Base-by-base conservation (phyloP, 2,329 filamentous ascomycete genomes). In the Penicillium hesseltinei region DNA sequence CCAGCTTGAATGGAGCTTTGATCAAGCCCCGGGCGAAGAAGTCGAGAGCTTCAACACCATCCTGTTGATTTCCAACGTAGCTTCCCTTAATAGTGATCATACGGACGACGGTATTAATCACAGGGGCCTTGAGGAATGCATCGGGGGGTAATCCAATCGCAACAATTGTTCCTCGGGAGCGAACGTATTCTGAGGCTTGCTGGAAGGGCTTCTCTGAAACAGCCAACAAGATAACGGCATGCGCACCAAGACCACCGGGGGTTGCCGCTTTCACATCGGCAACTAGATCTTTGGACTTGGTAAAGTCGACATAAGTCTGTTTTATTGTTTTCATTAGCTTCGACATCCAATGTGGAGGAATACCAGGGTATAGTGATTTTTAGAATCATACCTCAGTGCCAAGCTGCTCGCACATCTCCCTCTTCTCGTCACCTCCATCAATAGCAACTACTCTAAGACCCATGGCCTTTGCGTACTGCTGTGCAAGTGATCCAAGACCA, bases 391-490 rank as follows among this genome's bases (percentile, higher is more conserved):
- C 75, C 63, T 81, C 75, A 6, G 90, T 87, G 42, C 92, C 92
- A 51, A 96, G 85, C 59, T 82, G 71, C 69, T 84, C 79, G 40
- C 79, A 74, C 78, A 92, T 84, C 60, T 83, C 78, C 69, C 79
- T 82, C 84, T 96, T 96, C 77, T 93, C 91, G 2, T 86, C 84
- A 44, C 92, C 92, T 45, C 84, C 85, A 68, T 96, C 92, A 63
- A 96, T 91, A 65, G 88, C 91, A 68, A 96, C 87, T 62, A 86
- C 80, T 64, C 86, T 81, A 49, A 96, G 78, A 58, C 92, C 91
- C 91, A 96, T 95, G 35, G 92, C 92, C 75, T 88, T 90, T 48
- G 90, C 91, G 77, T 96, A 96, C 77, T 97, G 92, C 65, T 89
- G 82, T 15, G 91, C 92, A 59, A 95, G 80, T 47, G 84, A 87